Base-by-base conservation (phyloP, 2,329 filamentous ascomycete species). In the Thelonectria blattea region DNA sequence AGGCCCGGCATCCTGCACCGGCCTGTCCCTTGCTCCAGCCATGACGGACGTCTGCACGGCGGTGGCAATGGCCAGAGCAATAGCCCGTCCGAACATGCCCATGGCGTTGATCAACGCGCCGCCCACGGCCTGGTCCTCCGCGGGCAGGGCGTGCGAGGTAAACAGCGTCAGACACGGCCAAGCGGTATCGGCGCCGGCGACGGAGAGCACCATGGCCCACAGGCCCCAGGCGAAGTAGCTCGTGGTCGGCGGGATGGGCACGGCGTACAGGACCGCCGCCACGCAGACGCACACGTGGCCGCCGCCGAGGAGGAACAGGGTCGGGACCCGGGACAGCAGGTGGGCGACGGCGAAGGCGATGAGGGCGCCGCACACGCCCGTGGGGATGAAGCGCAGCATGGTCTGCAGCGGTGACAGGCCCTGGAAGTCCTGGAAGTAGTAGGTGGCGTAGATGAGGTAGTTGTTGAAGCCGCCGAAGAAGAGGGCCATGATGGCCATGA, bases 391-490 rank as follows among this genome's bases (percentile, higher is more conserved):
- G 3, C 88, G 85, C 9, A 91, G 72, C 12, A 88, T 90, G 0
- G 88, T 91, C 64, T 90, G 83, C n/a, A 91, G 77, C 0, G 87
- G 79, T 0, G 80, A 81, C 2, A 87, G 79, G 0, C 81, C 84
- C 66, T 88, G 87, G 71, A 84, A 91, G 64, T 88, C 83, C 73
- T 91, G 89, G 74, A 85, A 91, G 74, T 85, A 90, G 73, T 88
- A 91, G 5, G 89, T 91, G 1, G 87, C 83, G 67, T 84, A 90
- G 61, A 91, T 79, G 41, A 90, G 75, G 65, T 83, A 90, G 72
- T 88, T 88, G 75, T 89, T 90, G 76, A 91, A 91, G 2, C 81
- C 79, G 17, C 84, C 82, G 68, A 88, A 91, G 76, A 90, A 91
- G 2, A 91, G 73, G 0, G 80, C 80, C 83, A 90, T 89, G 66